These are phyloP conservation scores for Pyrus hybrid DNA, from an alignment of 331 rosid genomes.

Conservation along the genomic window DNA sequence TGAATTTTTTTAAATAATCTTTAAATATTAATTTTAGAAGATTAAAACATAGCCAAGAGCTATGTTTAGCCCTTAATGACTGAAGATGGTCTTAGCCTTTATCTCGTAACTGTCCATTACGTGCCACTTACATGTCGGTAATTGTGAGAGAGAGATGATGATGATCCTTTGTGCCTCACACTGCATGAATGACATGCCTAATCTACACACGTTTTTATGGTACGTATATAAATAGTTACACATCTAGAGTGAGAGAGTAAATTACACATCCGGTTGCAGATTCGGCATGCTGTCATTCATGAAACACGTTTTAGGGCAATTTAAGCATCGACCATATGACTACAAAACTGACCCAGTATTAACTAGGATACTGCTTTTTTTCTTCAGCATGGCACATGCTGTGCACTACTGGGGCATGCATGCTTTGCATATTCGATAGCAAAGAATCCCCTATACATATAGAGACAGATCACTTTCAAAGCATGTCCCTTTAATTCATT, in stretches of 20 bases:
- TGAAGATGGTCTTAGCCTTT: too few relatives aligned
- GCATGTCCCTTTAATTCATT: neutral
- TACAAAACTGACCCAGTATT: neutral
- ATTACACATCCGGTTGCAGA: neutral
- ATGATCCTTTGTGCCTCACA: neutral
- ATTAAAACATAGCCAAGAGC: too few relatives aligned
- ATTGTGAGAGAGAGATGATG: neutral
- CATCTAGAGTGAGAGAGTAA: neutral
- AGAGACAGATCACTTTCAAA: conserved; percentile 10
- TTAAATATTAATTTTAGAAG: too few relatives aligned
- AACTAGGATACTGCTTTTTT: neutral
- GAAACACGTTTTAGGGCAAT: neutral
- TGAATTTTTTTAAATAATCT: too few relatives aligned
- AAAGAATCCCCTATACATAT: neutral
- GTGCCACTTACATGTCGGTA: neutral
- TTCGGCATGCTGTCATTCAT: neutral
- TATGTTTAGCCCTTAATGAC: too few relatives aligned
- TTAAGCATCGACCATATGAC: neutral
- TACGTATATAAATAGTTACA: neutral
- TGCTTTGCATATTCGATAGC: neutral
- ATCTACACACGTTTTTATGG: neutral
- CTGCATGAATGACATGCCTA: neutral
- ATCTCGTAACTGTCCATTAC: neutral
- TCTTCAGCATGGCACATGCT: conserved; percentile 3
- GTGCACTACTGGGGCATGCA: neutral